These are phyloP conservation scores for Acanthamoeba culbertsoni DNA, from an alignment of 208 protist species.

Conservation along the genomic window DNA sequence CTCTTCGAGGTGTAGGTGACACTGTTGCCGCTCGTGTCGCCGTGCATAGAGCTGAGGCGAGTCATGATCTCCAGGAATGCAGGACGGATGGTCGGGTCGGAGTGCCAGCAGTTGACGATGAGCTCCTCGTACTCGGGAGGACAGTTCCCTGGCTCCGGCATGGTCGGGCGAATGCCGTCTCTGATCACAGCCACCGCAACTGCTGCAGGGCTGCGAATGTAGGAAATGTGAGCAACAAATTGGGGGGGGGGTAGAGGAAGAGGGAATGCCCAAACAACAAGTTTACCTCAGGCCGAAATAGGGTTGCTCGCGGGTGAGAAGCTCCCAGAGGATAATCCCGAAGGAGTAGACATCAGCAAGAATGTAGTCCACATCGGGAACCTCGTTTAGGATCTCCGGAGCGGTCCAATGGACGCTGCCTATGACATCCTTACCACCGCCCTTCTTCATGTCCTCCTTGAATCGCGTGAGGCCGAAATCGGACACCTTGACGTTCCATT, in stretches of 20 bases:
- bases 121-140: slow-evolving; percentile 44
- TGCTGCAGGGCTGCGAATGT: slow-evolving; percentile 10
- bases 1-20: slow-evolving; percentile 5
- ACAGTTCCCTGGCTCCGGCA: neutral
- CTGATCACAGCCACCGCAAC: slow-evolving; percentile 25
- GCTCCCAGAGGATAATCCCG: slow-evolving; percentile 41
- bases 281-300: slow-evolving; percentile 24
- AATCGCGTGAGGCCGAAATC: slow-evolving; percentile 55
- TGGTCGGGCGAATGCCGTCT: neutral
- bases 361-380: neutral
- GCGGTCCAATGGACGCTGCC: slow-evolving; percentile 35
- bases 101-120: slow-evolving; percentile 10
- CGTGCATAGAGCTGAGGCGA: neutral
- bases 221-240: too few relatives aligned
- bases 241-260: too few relatives aligned
- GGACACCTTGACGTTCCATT: slow-evolving; percentile 47
- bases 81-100: slow-evolving; percentile 7
- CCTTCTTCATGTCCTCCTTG: slow-evolving; percentile 34
- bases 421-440: neutral
- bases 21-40: neutral
- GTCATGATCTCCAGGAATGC: slow-evolving; percentile 56
- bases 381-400: slow-evolving; percentile 37
- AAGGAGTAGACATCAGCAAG: slow-evolving; percentile 37
- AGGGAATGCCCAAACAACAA: neutral
- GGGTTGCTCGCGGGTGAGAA: slow-evolving; percentile 46